Conservation (phyloP, 2,329 filamentous ascomycete genomes). For the Alternaria tenuissima region DNA sequence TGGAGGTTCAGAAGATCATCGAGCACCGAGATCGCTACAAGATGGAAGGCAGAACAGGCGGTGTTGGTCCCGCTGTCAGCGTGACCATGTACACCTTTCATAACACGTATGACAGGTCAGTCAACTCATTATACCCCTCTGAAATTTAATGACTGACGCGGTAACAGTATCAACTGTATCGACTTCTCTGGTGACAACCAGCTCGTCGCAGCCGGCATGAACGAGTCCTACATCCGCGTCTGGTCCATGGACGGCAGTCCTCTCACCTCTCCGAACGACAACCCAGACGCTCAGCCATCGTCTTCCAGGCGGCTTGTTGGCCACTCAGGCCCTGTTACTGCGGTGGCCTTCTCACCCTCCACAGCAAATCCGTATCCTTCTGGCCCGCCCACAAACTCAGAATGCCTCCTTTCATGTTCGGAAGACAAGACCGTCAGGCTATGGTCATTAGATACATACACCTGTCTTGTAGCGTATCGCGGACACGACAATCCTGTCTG, state of each 20-base stretch:
- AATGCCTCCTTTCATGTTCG: slow-evolving; percentile 85
- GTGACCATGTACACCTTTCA: slow-evolving; percentile 99
- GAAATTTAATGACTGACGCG: background rate
- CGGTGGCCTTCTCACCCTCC: slow-evolving; percentile 85
- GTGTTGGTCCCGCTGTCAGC: slow-evolving; percentile 82
- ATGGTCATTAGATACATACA: slow-evolving; percentile 92
- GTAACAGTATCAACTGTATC: slow-evolving; percentile 81
- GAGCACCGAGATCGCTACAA: slow-evolving; percentile 92
- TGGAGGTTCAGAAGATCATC: slow-evolving; percentile 92
- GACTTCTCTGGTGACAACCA: slow-evolving; percentile 93
- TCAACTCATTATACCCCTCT: background rate
- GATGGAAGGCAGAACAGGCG: slow-evolving; percentile 84
- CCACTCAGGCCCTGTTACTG: slow-evolving; percentile 88
- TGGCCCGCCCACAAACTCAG: slow-evolving; percentile 67
- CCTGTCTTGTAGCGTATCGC: slow-evolving; percentile 93
- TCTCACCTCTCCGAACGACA: slow-evolving; percentile 70
- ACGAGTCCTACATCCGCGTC: slow-evolving; percentile 93
- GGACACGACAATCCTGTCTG: slow-evolving; percentile 90
- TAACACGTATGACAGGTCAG: slow-evolving; percentile 89
- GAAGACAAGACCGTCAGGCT: slow-evolving; percentile 88
- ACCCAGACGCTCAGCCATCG: slow-evolving; percentile 62
- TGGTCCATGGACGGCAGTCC: slow-evolving; percentile 90
- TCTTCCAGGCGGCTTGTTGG: slow-evolving; percentile 83
- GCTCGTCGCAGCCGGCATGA: slow-evolving; percentile 86
- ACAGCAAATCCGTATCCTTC: slow-evolving; percentile 58